phyloP scores from a whole-genome alignment of 352 stramenopile genomes.

The Phytopythium kandeliae region DNA sequence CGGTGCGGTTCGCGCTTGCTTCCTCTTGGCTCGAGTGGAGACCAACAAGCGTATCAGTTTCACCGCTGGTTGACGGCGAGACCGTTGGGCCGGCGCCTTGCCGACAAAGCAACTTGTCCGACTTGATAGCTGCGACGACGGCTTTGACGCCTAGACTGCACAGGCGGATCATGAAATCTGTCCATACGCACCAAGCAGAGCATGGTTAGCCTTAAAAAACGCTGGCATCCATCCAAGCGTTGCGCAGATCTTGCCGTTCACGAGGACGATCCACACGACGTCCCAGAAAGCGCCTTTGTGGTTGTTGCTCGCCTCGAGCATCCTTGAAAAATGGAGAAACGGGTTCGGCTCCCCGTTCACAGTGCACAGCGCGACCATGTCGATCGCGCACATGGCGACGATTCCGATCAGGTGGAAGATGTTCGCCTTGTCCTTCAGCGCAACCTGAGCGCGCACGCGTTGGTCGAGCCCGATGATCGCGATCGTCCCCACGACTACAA shows the following conservation, averaged over 20 bases:
- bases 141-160: constrained; percentile 57
- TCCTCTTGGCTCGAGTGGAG: constrained; percentile 6
- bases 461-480: constrained; percentile 72
- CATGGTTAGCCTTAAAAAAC: neutral
- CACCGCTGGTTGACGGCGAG: neutral
- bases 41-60: neutral
- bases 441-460: constrained; percentile 54
- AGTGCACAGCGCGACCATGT: constrained; percentile 54
- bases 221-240: neutral
- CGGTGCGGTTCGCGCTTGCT: constrained; percentile 6
- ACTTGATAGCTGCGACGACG: constrained; percentile 39
- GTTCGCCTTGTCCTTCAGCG: constrained; percentile 72
- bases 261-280: constrained; percentile 66
- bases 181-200: neutral
- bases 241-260: constrained; percentile 47
- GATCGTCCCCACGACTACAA: constrained; percentile 58
- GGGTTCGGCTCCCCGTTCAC: constrained; percentile 62
- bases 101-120: constrained; percentile 27
- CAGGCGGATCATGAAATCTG: constrained; percentile 72
- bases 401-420: constrained; percentile 42
- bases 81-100: constrained; percentile 3
- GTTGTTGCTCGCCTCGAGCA: constrained; percentile 20
- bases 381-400: constrained; percentile 42
- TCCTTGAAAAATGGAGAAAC: constrained; percentile 37
- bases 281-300: constrained; percentile 45